Evolutionary conservation across 2,329 filamentous ascomycete species (phyloP), one percentile per base, ranked within the genome.

Genomic region (Aspergillus oerlinghausenensis): DNA sequence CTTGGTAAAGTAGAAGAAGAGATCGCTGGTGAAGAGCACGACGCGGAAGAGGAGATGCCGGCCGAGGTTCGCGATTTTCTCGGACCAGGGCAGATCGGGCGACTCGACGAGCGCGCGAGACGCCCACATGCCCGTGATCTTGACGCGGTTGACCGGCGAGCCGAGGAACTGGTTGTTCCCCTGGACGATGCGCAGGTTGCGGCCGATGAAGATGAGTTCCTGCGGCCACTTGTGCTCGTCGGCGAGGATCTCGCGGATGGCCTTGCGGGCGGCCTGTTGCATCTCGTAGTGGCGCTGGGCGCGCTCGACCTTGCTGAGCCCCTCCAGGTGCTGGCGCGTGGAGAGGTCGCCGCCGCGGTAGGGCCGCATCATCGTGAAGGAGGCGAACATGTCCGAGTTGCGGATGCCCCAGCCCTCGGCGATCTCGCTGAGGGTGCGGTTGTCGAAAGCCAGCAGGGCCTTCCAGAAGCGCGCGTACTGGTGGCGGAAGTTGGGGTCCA

Each of bases 381-480:
- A 91, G 14, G 94, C 94, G 66, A 99, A 97, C 50, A 97, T 83
- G 70, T 97, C 94, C 0, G 90, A 84, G 25, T 92, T 92, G 63
- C 87, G 88, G 68, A 97, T 88, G 49, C 94, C 94, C 94, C 94
- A 99, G 55, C 85, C 77, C 23, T 78, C 77, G 7, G 91, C 91
- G 58, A 97, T 87, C 23, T 84, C 79, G 54, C 77, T 73, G 53
- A 97, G 87, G 2, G 88, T 90, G 23, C 82, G 78, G 75, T 97
- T 96, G 79, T 99, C 94, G 64, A 97, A 94, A 0, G 91, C 92
- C 79, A 97, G 86, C 10, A 99, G 84, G 0, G 89, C 87, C 74
- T 95, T 96, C 94, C 94, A 99, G 78, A 99, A 94, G 3, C 84
- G 79, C 19, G 87, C 86, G 73, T 97, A 97, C 72, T 97, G 85